Conservation (phyloP, 2,329 filamentous ascomycete genomes). For the Venturia aucupariae region DNA sequence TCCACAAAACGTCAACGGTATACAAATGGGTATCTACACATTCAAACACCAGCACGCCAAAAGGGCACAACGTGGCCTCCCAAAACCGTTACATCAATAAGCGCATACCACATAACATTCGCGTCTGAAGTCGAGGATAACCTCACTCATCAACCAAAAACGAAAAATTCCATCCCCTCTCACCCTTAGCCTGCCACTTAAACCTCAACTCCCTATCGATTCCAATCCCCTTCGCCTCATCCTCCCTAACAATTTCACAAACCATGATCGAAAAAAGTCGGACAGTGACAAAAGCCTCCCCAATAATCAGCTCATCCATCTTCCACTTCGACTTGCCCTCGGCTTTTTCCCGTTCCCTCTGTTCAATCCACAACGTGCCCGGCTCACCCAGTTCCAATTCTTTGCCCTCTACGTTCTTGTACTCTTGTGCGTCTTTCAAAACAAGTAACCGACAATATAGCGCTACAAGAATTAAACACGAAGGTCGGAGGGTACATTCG, state of each 20-base stretch:
- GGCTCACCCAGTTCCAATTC: conserved; percentile 21
- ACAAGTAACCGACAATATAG: conserved; percentile 27
- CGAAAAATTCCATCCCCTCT: conserved; percentile 6
- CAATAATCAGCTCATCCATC: conserved; percentile 23
- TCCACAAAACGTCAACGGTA: background rate
- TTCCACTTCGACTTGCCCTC: conserved; percentile 18
- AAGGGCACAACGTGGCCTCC: background rate
- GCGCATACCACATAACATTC: too few species aligned
- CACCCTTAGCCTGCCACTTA: background rate
- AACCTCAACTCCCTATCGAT: conserved; percentile 16
- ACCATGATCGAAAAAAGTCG: conserved; percentile 26
- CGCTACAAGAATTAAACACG: conserved; percentile 26
- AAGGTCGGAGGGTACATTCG: conserved; percentile 24
- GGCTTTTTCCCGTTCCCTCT: background rate
- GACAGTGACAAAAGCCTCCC: conserved; percentile 16
- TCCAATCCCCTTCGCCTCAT: conserved; percentile 25
- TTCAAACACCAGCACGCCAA: background rate
- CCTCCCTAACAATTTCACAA: conserved; percentile 25
- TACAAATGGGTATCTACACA: conserved; percentile 1
- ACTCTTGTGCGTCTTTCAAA: conserved; percentile 22
- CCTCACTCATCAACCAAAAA: background rate
- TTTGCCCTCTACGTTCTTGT: conserved; percentile 21
- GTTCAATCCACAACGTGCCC: background rate
- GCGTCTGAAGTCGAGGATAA: too few species aligned
- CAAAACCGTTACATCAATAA: too few species aligned